phyloP scores from a whole-genome alignment of 257 asterid genomes.

The Plectranthus barbatus region DNA sequence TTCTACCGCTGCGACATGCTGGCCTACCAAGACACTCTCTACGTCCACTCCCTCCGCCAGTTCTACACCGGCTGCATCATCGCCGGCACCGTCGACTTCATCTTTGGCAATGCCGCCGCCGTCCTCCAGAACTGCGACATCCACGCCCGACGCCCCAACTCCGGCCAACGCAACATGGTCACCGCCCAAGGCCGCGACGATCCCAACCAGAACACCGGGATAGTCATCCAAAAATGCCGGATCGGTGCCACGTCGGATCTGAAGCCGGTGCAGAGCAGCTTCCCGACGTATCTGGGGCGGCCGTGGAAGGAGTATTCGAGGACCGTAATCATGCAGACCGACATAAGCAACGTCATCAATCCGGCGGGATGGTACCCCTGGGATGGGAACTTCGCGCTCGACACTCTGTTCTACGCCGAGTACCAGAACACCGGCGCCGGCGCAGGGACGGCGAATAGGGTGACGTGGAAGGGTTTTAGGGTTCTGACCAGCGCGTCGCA shows the following conservation, averaged over 20 bases:
- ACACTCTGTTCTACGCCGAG: slow-evolving; percentile 45
- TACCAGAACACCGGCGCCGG: slow-evolving; percentile 45
- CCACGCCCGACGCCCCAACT: too few species aligned
- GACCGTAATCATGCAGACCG: slow-evolving; percentile 34
- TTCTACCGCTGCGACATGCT: slow-evolving; percentile 48
- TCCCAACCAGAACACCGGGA: slow-evolving; percentile 52
- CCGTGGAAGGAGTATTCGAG: too few species aligned
- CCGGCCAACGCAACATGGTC: slow-evolving; percentile 52
- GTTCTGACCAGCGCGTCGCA: slow-evolving; percentile 28
- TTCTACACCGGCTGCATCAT: slow-evolving; percentile 38
- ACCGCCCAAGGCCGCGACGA: slow-evolving; percentile 61
- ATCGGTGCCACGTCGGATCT: slow-evolving; percentile 43
- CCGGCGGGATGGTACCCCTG: slow-evolving; percentile 48
- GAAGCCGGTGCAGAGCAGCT: slow-evolving; percentile 20
- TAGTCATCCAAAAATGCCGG: slow-evolving; percentile 38
- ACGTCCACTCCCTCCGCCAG: too few species aligned
- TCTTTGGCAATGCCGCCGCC: slow-evolving; percentile 49
- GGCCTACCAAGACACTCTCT: too few species aligned
- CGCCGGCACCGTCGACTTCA: slow-evolving; percentile 56
- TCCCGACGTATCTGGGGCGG: slow-evolving; percentile 46
- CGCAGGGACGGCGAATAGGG: slow-evolving; percentile 31
- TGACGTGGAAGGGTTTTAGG: slow-evolving; percentile 40
- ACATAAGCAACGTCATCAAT: slow-evolving; percentile 26
- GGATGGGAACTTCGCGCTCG: slow-evolving; percentile 36
- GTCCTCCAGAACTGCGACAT: slow-evolving; percentile 41